A percentile compares a stretch with the other conserved stretches of the same genome.
Evolutionary conservation across 1,284 basidiomycete genomes (phyloP).

Genomic region (Schizopora paradoxa): DNA sequence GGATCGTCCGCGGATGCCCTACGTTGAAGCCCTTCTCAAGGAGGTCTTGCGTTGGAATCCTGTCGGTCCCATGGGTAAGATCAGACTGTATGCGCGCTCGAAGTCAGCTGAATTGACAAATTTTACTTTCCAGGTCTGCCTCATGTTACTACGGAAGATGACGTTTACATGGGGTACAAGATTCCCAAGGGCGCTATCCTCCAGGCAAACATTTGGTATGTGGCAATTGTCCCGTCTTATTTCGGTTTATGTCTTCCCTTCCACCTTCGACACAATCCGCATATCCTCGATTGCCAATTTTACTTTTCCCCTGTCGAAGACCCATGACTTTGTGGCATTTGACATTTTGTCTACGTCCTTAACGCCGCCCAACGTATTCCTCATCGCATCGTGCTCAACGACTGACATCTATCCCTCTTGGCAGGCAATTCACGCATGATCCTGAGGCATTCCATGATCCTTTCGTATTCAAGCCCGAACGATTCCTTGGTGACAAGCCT

Average conservation of each 20-base stretch:
- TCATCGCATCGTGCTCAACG: no score
- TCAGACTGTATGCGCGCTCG: background rate
- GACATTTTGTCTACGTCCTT: no score
- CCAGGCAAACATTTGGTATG: conserved; percentile 15
- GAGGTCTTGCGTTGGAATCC: conserved; percentile 28
- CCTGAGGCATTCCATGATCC: conserved; percentile 14
- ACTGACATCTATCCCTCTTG: no score
- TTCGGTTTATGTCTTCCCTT: no score
- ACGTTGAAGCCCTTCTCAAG: conserved; percentile 25
- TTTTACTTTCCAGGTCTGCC: conserved; percentile 9
- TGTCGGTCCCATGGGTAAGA: conserved; percentile 23
- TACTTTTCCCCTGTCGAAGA: no score
- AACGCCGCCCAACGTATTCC: no score
- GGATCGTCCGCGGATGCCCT: conserved; percentile 25
- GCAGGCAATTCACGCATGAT: conserved; percentile 17
- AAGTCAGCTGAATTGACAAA: background rate
- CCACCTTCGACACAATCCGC: no score
- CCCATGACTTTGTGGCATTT: no score
- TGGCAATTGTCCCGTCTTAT: background rate
- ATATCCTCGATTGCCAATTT: no score
- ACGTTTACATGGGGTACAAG: conserved; percentile 16
- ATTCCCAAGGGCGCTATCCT: conserved; percentile 19
- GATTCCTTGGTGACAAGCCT: conserved; percentile 18
- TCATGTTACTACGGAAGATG: conserved; percentile 16
- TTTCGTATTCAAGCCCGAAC: conserved; percentile 18